Base-by-base conservation (phyloP, 495 filamentous ascomycete genomes). In the Xylaria scruposa region DNA sequence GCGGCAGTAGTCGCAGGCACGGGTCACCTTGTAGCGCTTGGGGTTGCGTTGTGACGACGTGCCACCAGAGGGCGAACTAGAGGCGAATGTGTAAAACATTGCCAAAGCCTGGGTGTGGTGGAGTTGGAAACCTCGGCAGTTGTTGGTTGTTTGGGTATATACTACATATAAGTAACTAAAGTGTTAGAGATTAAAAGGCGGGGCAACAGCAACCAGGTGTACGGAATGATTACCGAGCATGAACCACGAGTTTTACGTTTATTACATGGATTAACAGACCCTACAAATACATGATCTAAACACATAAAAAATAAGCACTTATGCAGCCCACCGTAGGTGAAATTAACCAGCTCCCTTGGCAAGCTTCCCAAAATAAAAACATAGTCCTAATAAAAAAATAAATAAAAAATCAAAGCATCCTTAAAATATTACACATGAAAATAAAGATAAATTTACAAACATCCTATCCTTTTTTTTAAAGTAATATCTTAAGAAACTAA, bases 1-100 rank as follows among this genome's bases (percentile, higher is more conserved):
- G 26, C 79, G 76, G 67, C 76, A 80, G 47, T 78, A 79, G 42
- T 79, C 72, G 63, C 78, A 81, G 24, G 80, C 79, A 24, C 74
- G 74, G 24, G 56, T 56, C 9, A 80, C 76, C 70, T 75, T 79
- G 15, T 70, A 71, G 13, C 80, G 76, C 67, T 77, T 78, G 26
- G 73, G 21, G 19, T 65, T 69, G 21, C 58, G 70, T 40, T 47
- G 58, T n/a, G 70, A 65, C 29, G 47, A 36, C 6, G 26, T 19
- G 13, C 21, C 26, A 21, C 70, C 15, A 17, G 60, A 42, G 29
- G 62, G 51, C 51, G 51, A 54, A 26, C 51, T 24, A 17, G 51
- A 54, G 0, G 51, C 26, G 51, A 54, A 54, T 3, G 51, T 54
- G 51, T 54, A 54, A 12, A 54, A 54, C 51, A 54, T 54, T 8